A percentile compares a stretch with the other conserved stretches of the same genome.
phyloP scores from a whole-genome alignment of 2,329 filamentous ascomycete species.

The Cladophialophora chaetospira region DNA sequence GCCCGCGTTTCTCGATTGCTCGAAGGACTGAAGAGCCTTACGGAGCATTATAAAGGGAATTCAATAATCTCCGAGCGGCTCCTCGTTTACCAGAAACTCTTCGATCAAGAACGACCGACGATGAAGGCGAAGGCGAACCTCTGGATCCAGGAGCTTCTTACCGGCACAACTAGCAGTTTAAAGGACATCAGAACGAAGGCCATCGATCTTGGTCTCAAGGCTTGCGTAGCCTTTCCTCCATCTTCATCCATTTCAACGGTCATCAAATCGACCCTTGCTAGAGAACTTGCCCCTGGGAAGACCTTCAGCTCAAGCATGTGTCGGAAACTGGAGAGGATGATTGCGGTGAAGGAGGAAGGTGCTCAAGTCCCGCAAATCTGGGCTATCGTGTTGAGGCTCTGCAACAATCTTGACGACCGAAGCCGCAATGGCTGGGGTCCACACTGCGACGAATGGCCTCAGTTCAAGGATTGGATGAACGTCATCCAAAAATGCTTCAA shows the following conservation, averaged over 20 bases:
- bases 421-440: conserved; percentile 55
- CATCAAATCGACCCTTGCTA: conserved; percentile 57
- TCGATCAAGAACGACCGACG: conserved; percentile 68
- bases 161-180: conserved; percentile 75
- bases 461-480: conserved; percentile 72
- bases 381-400: conserved; percentile 77
- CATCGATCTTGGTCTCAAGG: conserved; percentile 71
- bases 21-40: conserved; percentile 69
- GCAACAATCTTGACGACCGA: conserved; percentile 42
- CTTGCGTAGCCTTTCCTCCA: conserved; percentile 68
- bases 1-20: conserved; percentile 69
- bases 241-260: conserved; percentile 68
- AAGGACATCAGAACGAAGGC: conserved; percentile 76
- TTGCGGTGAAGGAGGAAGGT: conserved; percentile 60
- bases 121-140: conserved; percentile 71
- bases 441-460: conserved; percentile 67
- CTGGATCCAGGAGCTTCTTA: conserved; percentile 82
- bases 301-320: conserved; percentile 71
- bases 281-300: conserved; percentile 53
- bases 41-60: conserved; percentile 74
- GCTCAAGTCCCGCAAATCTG: conserved; percentile 81
- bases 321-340: conserved; percentile 67
- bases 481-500: conserved; percentile 86
- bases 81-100: conserved; percentile 73
- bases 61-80: conserved; percentile 77